Evolutionary conservation across 169 alveolate genomes (phyloP), one percentile per base, ranked within the genome.

Genomic region (Plasmodium gaboni): DNA sequence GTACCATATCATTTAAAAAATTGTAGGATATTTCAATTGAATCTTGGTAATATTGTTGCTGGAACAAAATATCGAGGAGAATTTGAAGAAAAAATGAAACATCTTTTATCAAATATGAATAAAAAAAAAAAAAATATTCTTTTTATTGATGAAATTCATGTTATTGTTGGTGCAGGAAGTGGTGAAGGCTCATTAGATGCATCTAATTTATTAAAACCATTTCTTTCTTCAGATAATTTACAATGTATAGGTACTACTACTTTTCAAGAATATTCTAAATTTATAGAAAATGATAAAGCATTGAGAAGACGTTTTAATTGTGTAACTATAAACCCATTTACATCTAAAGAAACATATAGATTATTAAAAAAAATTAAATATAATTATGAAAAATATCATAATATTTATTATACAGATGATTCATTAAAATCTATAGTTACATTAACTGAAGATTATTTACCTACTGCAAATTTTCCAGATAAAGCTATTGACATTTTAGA

Each of bases 171-270:
- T 12, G 95, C 94, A 22, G 97, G 95, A 8, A 92, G 92, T 46
- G 96, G 97, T 4, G 98, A 95, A 28, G 98, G 98, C 17, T 94
- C 97, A 22, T 85, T 95, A 48, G 98, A 96, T 71, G 98, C 98
- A 10, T 97, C 98, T 24, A 96, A 96, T 80, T 73, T 96, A 72
- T 88, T 96, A 74, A 96, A 96, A 90, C 98, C 98, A 1, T 94
- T 97, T 2, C 95, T 96, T 50, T 95, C 98, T 2, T 88, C 97
- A 22, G 98, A 97, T 2, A 97, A 96, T 91, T 69, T 94, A 71
- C 96, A 94, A 32, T 94, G 96, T 72, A 92, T 94, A n/a, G 96
- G 95, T 6, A 91, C 94, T 7, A 94, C 96, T 3, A 94, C 96
- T 22, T 94, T 93, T 15, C 86, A 87, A 74, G 97, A 93, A 46